Conservation (phyloP, 2,329 filamentous ascomycete genomes). For the Alternaria viburni region DNA sequence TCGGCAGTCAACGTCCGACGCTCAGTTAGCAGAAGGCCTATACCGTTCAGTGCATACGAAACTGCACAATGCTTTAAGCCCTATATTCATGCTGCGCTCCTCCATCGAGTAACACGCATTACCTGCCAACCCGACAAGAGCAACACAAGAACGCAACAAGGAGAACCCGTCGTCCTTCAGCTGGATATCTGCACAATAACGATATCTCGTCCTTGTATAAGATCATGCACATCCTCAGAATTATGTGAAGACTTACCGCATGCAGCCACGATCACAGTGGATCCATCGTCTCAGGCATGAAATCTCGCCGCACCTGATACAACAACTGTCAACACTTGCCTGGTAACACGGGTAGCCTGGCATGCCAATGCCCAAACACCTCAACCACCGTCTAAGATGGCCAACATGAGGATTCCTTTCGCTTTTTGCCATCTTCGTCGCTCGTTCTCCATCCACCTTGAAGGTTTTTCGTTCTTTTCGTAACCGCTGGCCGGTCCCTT, state of each 20-base stretch:
- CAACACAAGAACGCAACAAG: neutral
- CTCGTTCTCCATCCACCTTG: conserved; percentile 4
- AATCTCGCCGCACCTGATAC: conserved; percentile 19
- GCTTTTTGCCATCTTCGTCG: neutral
- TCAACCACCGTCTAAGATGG: neutral
- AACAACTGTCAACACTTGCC: conserved; percentile 12
- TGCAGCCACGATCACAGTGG: conserved; percentile 2
- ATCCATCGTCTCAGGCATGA: conserved; percentile 13
- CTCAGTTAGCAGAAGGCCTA: neutral
- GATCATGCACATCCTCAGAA: conserved; percentile 7
- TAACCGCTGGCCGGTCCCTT: conserved; percentile 22
- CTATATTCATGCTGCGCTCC: neutral
- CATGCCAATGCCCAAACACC: conserved; percentile 11
- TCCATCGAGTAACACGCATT: neutral
- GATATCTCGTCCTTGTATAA: neutral
- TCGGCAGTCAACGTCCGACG: neutral
- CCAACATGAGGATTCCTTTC: neutral
- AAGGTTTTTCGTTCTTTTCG: conserved; percentile 13
- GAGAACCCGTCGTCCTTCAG: neutral
- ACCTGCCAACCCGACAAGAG: neutral
- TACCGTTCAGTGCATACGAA: neutral
- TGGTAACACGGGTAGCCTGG: conserved; percentile 8
- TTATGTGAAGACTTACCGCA: neutral
- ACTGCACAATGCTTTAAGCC: neutral
- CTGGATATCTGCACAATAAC: neutral